These are phyloP conservation scores for Tolypocladium amazonense DNA, from an alignment of 2,329 filamentous ascomycete species.

Conservation along the genomic window DNA sequence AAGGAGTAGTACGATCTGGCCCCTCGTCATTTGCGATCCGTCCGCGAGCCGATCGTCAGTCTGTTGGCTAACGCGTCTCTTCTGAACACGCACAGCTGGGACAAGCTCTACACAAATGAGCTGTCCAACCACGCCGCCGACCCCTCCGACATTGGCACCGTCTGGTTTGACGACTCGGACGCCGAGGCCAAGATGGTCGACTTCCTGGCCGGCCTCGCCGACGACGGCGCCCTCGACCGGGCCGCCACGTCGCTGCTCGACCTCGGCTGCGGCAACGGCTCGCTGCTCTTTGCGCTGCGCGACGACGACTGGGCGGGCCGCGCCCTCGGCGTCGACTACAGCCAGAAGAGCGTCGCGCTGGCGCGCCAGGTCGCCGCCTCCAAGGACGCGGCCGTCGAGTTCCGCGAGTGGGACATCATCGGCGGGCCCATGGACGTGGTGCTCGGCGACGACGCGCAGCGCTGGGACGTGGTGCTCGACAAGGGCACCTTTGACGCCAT, in stretches of 20 bases:
- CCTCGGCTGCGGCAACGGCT: slow-evolving; percentile 88
- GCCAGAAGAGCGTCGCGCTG: slow-evolving; percentile 60
- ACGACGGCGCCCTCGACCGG: slow-evolving; percentile 6
- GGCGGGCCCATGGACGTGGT: slow-evolving; percentile 25
- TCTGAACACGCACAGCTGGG: slow-evolving; percentile 47
- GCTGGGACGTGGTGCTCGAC: slow-evolving; percentile 89
- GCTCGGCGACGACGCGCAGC: slow-evolving; percentile 21
- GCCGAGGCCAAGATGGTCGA: slow-evolving; percentile 72
- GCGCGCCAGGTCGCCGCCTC: slow-evolving; percentile 50
- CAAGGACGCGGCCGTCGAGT: slow-evolving; percentile 22
- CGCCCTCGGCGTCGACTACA: slow-evolving; percentile 87
- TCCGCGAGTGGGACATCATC: slow-evolving; percentile 55
- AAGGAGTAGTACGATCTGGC: slow-evolving; percentile 67
- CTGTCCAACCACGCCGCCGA: slow-evolving; percentile 61
- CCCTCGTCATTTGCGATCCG: background rate
- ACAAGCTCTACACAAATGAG: slow-evolving; percentile 61
- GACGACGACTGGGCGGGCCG: slow-evolving; percentile 52
- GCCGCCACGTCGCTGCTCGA: slow-evolving; percentile 59
- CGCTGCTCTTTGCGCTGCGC: slow-evolving; percentile 72
- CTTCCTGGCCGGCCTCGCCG: slow-evolving; percentile 41
- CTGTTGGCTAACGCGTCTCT: background rate
- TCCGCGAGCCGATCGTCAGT: no score
- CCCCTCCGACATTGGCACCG: slow-evolving; percentile 71
- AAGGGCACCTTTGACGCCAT: slow-evolving; percentile 98
- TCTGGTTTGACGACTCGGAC: slow-evolving; percentile 93